phyloP scores from a whole-genome alignment of 108 stramenopile genomes.

The Bacterosira constricta region DNA sequence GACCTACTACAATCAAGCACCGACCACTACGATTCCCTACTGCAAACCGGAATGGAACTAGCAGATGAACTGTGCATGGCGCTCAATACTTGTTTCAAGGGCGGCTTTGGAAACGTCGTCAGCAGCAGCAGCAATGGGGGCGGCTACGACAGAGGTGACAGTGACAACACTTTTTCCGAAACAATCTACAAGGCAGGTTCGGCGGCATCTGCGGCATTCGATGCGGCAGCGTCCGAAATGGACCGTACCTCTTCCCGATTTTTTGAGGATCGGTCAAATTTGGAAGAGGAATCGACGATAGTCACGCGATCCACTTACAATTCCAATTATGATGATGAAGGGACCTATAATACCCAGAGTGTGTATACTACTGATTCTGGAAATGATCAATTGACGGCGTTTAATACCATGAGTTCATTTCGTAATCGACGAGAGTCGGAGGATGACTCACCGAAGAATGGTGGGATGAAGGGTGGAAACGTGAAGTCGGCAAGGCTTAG shows the following conservation, averaged over 20 bases:
- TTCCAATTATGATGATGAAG: slow-evolving; percentile 2
- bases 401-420: slow-evolving; percentile 15
- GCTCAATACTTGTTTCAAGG: slow-evolving; percentile 4
- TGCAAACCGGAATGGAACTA: background rate
- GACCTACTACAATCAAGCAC: background rate
- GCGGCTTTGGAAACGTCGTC: background rate
- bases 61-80: slow-evolving; percentile 11
- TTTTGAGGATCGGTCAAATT: no score
- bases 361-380: slow-evolving; percentile 3
- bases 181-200: background rate
- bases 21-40: slow-evolving; percentile 1
- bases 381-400: slow-evolving; percentile 3
- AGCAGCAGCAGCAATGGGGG: background rate
- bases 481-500: no score
- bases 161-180: background rate
- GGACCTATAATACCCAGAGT: background rate
- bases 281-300: slow-evolving; percentile 2
- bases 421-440: no score
- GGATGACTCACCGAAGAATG: no score
- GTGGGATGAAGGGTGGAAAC: no score
- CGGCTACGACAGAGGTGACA: background rate
- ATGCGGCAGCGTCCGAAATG: background rate
- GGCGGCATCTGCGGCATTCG: background rate
- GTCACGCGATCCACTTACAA: background rate
- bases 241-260: background rate